Evolutionary conservation across 345 rosid species (phyloP).

Genomic region (Salix dunnii): DNA sequence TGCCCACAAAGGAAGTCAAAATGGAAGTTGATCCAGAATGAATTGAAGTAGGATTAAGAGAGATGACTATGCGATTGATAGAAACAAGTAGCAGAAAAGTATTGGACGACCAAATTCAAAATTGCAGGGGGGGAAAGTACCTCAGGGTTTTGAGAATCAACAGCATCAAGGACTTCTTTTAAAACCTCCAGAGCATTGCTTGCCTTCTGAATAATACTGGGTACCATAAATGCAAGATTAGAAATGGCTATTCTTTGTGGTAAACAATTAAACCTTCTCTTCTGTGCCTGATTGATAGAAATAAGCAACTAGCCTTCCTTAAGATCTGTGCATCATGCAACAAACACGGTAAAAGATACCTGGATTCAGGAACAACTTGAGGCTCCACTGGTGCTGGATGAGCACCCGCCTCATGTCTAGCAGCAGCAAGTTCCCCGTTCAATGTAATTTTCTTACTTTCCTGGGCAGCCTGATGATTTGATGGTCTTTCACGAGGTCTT

Average conservation of each 20-base stretch:
- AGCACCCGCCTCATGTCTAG: constrained; percentile 43
- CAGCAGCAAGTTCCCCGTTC: constrained; percentile 54
- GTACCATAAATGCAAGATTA: constrained; percentile 11
- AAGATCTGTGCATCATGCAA: neutral
- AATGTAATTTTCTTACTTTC: constrained; percentile 42
- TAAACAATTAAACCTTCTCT: neutral
- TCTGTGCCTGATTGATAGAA: neutral
- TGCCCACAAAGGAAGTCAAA: neutral
- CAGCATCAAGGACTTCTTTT: constrained; percentile 85
- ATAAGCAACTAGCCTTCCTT: neutral
- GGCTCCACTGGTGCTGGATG: constrained; percentile 42
- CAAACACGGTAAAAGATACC: constrained; percentile 38
- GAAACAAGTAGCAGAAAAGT: neutral
- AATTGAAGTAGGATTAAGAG: neutral
- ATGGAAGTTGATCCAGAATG: neutral
- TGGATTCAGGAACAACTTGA: constrained; percentile 62
- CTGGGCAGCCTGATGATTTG: constrained; percentile 34
- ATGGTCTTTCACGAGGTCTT: constrained; percentile 32
- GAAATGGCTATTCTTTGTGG: neutral
- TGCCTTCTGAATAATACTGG: constrained; percentile 90
- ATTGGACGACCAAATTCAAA: neutral
- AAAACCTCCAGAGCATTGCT: constrained; percentile 76
- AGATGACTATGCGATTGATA: neutral
- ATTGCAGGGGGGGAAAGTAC: constrained; percentile 32
- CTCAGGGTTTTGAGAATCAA: constrained; percentile 73